Conservation (phyloP, 768 basidiomycete genomes). For the Hortiboletus flavorubellus region DNA sequence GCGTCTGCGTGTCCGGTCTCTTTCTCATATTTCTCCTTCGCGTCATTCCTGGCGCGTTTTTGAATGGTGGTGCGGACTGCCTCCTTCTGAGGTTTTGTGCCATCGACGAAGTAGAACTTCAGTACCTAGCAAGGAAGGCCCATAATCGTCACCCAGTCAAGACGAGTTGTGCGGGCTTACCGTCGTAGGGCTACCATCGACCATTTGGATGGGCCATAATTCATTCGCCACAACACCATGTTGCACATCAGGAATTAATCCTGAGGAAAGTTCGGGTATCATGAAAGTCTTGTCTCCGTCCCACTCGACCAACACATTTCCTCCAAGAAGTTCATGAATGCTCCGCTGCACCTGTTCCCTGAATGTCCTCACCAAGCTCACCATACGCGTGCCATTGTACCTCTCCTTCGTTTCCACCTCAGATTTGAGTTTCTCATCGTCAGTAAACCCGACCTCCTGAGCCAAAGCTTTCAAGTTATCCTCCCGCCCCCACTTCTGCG, state of each 20-base stretch:
- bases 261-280: too few relatives aligned
- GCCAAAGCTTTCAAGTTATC: conserved; percentile 6
- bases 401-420: conserved; percentile 2
- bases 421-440: background rate
- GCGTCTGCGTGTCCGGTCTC: too few relatives aligned
- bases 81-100: background rate
- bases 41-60: background rate
- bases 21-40: background rate
- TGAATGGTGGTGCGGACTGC: background rate
- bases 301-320: conserved; percentile 1
- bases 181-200: background rate
- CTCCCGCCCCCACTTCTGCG: conserved; percentile 1
- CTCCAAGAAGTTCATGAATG: conserved; percentile 4
- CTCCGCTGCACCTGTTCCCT: background rate
- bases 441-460: background rate
- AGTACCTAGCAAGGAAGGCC: background rate
- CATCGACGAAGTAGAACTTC: background rate
- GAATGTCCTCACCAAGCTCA: too few relatives aligned
- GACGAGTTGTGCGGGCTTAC: background rate
- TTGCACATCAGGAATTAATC: background rate
- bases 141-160: background rate
- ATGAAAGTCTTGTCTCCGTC: conserved; percentile 8
- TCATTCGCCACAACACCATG: background rate
- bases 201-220: background rate
- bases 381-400: background rate